Base-by-base conservation (phyloP, 106 monocot genomes). In the Acorus calamus region DNA sequence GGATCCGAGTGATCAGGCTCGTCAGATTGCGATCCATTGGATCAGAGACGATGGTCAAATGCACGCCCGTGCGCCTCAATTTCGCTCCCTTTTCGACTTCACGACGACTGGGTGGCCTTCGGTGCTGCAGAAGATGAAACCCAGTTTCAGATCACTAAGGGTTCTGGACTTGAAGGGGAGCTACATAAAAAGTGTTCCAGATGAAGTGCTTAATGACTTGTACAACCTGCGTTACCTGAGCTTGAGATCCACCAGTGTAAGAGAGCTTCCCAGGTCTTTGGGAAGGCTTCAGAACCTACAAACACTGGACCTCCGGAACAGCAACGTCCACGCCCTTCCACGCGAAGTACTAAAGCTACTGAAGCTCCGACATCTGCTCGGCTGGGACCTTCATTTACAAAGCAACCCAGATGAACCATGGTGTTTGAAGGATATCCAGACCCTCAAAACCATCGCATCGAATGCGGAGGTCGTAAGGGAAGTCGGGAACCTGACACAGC, bases 131-230 rank as follows among this genome's bases (percentile, higher is more conserved):
- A 28, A 28, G 10, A 10, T 10, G 3, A 55, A 6, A 5, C 9
- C 11, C 2, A 28, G 9, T 2, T 4, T 68, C 52, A 54, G 60
- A 4, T 10, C 68, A 3, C 7, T 75, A 10, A 68, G 68, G 46
- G 61, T 75, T 5, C 55, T 75, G 54, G 61, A 75, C n/a, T 5
- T 75, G 41, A 10, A 62, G 11, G 68, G 61, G 12, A 54, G 47
- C 47, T 42, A 10, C 4, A 13, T 2, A 46, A 42, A 59, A 9
- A 45, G 2, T 5, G 5, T 44, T 10, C 10, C 68, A 7, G 50
- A 43, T 3, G 13, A 9, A 0, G 48, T 71, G 6, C 6, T 13
- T 1, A 10, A 28, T 28, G 28, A 10, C 12, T 46, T 55, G 11
- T 7, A 5, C 41, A 62, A 69, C 14, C 3, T 75, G 57, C 68